Base-by-base conservation (phyloP, 225 moss, liverwort and hornwort genomes). In the Lunularia cruciata region DNA sequence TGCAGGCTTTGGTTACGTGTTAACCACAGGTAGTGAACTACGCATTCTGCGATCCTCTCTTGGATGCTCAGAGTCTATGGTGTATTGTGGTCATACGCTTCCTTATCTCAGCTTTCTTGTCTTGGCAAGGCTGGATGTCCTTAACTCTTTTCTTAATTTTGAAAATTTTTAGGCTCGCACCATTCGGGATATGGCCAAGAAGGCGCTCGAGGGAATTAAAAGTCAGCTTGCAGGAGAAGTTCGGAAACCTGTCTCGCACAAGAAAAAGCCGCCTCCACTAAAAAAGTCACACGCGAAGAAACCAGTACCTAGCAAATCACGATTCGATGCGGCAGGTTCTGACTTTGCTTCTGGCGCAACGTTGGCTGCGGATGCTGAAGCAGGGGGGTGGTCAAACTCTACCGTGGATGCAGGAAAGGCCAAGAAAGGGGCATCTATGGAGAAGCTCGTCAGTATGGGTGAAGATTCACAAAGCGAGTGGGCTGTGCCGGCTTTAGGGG, bases 101-200 rank as follows among this genome's bases (percentile, higher is more conserved):
- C n/a, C n/a, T n/a, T n/a, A n/a, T n/a, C n/a, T n/a, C n/a, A n/a
- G n/a, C n/a, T n/a, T n/a, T n/a, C n/a, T n/a, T n/a, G n/a, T n/a
- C n/a, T n/a, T n/a, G n/a, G n/a, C n/a, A n/a, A n/a, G n/a, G n/a
- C n/a, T n/a, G n/a, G n/a, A n/a, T n/a, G n/a, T n/a, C n/a, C n/a
- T n/a, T n/a, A n/a, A n/a, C n/a, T n/a, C n/a, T n/a, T n/a, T n/a
- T 33, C 52, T 6, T 10, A 31, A 4, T 5, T 57, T 9, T 15
- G 14, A 16, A 57, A 30, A 42, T 74, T 13, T 67, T 31, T 85
- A 98, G 98, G 98, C 98, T 39, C 89, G 88, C 46, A 85, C 93
- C 55, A 98, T 98, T 57, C 87, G 87, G 58, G 98, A 98, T 65
- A 88, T 93, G 79, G 86, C 89, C 23, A 88, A 89, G 25, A 93